Base-by-base conservation (phyloP, 108 stramenopile species). In the Nitzschia putrida region DNA sequence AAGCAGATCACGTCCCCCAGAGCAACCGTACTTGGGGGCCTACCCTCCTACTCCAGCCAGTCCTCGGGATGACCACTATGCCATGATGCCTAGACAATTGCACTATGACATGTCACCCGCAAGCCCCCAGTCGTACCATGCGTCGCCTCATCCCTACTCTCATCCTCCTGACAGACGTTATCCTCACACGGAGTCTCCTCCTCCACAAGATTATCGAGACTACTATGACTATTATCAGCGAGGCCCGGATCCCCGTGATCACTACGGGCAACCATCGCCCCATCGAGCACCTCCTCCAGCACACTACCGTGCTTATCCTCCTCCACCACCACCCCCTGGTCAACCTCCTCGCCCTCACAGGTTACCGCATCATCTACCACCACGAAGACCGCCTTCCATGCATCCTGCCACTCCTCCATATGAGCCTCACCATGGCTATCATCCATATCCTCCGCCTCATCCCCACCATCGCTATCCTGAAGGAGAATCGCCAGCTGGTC, bases 271-370 rank as follows among this genome's bases (percentile, higher is more conserved):
- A 14, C 20, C 44, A 20, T 66, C 65, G 16, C 57, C 66, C 13
- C 66, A 20, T 60, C 57, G 73, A 40, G 39, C 68, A 16, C 57
- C 49, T 0, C 64, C 64, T 20, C 64, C 57, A 43, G 53, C 71
- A 5, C 66, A 53, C 10, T 23, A 38, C 11, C 67, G 34, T 25
- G 41, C 22, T 53, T 42, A 14, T 14, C 21, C 66, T 14, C 47
- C 51, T 40, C 57, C 51, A 20, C 74, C 45, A 11, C 50, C 59
- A 45, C 71, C 54, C 2, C 61, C 71, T 57, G 64, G 55, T 16
- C 57, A 64, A 21, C 24, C 20, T 18, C 56, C 64, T n/a, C 71
- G 24, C 7, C 45, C 56, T 20, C 45, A 57, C 56, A n/a, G 51
- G n/a, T 34, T 34, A 34, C 71, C 39, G 22, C 67, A 68, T 22